Evolutionary conservation across 1,139 yeast genomes (phyloP), one percentile per base, ranked within the genome.

Genomic region (Hemisphaericaspora lyxosophila): DNA sequence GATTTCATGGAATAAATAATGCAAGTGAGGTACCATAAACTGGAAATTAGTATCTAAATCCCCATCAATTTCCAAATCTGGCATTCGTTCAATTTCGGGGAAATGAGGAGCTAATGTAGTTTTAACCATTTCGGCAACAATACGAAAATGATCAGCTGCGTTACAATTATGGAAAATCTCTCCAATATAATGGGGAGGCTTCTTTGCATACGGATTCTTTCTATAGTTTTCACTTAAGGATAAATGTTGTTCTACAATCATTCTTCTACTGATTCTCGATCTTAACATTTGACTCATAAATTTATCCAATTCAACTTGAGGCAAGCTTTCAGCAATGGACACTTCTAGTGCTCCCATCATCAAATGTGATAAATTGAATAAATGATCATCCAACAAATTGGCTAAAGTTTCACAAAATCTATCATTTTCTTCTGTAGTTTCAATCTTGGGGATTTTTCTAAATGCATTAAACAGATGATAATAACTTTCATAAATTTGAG

Each of bases 341-440:
- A 85, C 84, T 53, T 90, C 97, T 40, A 89, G 67, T 1, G 95
- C 89, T 2, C 97, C 97, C 90, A 88, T 86, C 73, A 90, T 85
- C 45, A 90, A 68, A 55, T 89, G 92, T 1, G 97, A 92, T 43
- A 90, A 70, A 49, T 88, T 86, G 42, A 82, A 68, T 34, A 87
- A 71, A 61, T 90, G 96, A 51, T 80, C 84, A 57, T 85, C 90
- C 48, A 90, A 65, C 46, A 89, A 74, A 22, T 73, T 67, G 24
- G 78, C 72, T 41, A 89, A 67, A 30, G 79, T 72, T 25, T 66
- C 65, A 54, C 95, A 84, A 56, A 90, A 89, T 49, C 64, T 62
- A 26, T 78, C 82, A 55, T 90, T 90, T 39, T 88, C 95, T 31
- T 82, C 80, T 35, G 88, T 59, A 0, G 82, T 77, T 20, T 72